Percentiles rank a stretch among this genome's conserved stretches.
These are phyloP conservation scores for Haberlea rhodopensis DNA, from an alignment of 257 asterid genomes.

Conservation along the genomic window DNA sequence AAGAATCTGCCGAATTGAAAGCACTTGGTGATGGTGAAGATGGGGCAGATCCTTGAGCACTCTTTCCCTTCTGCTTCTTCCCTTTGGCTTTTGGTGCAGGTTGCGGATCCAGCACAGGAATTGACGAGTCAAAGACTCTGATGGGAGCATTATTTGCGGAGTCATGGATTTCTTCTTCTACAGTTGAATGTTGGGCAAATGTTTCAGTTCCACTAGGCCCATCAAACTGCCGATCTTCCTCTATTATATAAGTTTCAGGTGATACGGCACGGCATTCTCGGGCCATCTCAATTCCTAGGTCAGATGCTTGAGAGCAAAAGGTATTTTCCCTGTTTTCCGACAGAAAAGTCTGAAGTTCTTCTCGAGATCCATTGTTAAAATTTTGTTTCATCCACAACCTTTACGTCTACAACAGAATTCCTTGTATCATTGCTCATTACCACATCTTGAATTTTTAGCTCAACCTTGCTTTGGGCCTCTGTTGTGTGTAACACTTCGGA, in stretches of 20 bases:
- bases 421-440: constrained; percentile 49
- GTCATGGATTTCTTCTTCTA: constrained; percentile 42
- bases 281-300: constrained; percentile 78
- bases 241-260: constrained; percentile 54
- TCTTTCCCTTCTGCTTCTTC: constrained; percentile 76
- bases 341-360: constrained; percentile 50
- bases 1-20: constrained; percentile 57
- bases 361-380: constrained; percentile 46
- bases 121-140: constrained; percentile 43
- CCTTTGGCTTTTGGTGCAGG: constrained; percentile 52
- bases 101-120: constrained; percentile 39
- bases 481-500: constrained; percentile 54
- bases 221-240: constrained; percentile 62
- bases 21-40: constrained; percentile 51
- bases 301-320: constrained; percentile 88
- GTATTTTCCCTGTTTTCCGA: constrained; percentile 67
- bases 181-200: constrained; percentile 40
- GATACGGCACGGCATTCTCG: constrained; percentile 62
- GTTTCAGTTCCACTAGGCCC: constrained; percentile 48
- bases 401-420: constrained; percentile 70
- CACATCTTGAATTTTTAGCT: constrained; percentile 63
- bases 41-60: constrained; percentile 53
- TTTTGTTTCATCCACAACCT: constrained; percentile 71
- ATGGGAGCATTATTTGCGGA: constrained; percentile 46
- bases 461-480: constrained; percentile 62